Base-by-base conservation (phyloP, 768 basidiomycete genomes). In the Lactarius hengduanensis region DNA sequence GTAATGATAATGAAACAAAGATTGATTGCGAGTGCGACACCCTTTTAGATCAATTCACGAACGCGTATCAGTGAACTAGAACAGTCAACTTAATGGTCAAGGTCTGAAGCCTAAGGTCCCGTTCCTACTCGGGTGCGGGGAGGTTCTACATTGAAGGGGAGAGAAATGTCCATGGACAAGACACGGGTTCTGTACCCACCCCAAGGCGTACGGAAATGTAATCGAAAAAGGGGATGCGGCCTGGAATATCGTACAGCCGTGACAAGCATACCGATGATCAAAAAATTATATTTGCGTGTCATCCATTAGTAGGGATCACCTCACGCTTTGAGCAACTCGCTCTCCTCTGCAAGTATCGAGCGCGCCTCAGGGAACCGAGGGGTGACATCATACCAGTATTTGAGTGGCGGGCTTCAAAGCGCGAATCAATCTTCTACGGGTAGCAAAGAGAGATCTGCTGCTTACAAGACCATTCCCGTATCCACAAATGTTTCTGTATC, bases 381-480 rank as follows among this genome's bases (percentile, higher is more conserved):
- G 9, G 28, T 53, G 32, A 50, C 50, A 0, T 40, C 60, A 53
- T 26, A 66, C 36, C 13, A 13, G 22, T 36, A 62, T 16, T 45
- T 56, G 36, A 62, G 54, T 3, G 60, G 60, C 4, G 20, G 36
- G 45, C 65, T 66, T 22, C 28, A 32, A 18, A 11, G 3, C 6
- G 32, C 13, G 40, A 55, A 26, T 55, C 22, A 34, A 47, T 45
- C 8, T 18, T 53, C 47, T 10, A 22, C 11, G n/a, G 47, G 22
- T 13, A 20, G 22, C 30, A n/a, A 16, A 32, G 34, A 56, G 40
- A 40, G 2, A 26, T 15, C 20, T 36, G 57, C 36, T 16, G 63
- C 72, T 36, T 45, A 72, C 71, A 64, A 20, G 13, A 61, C 28
- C n/a, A 65, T 16, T 10, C 71, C 72, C 10, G 3, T 28, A 45